phyloP scores from a whole-genome alignment of 345 rosid genomes.

The Syzygium oleosum region DNA sequence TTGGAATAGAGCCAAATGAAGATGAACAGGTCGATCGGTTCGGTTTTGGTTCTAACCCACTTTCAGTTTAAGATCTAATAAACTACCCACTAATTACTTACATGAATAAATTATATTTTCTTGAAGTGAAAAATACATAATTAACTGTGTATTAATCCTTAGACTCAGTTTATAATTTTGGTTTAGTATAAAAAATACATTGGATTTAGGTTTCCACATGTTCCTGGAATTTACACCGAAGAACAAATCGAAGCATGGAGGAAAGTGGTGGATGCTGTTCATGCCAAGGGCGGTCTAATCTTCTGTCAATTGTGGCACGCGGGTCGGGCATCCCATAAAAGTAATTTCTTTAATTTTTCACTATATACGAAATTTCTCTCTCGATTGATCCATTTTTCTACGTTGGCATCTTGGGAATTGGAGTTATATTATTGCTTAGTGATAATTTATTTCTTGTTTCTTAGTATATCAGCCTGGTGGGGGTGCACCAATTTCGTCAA shows the following conservation, averaged over 20 bases:
- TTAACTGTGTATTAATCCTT: neutral
- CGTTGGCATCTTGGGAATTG: neutral
- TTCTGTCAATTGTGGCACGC: conserved; percentile 17
- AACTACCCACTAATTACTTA: neutral
- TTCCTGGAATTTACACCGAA: conserved; percentile 12
- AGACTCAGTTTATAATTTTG: neutral
- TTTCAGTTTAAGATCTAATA: neutral
- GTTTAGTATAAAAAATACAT: too few species aligned
- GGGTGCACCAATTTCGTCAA: neutral
- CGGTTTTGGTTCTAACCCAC: neutral
- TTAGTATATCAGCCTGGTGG: neutral
- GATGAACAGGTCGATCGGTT: neutral
- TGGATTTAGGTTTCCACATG: neutral
- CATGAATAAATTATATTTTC: too few species aligned
- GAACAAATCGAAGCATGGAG: conserved; percentile 17
- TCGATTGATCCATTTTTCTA: too few species aligned
- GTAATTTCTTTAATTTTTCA: neutral
- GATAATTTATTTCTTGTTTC: neutral
- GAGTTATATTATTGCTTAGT: neutral
- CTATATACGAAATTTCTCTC: neutral
- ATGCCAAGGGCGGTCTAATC: conserved; percentile 15
- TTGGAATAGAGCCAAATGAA: neutral
- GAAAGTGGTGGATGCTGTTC: conserved; percentile 13
- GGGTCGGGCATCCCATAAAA: conserved; percentile 7
- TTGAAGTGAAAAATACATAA: too few species aligned